Evolutionary conservation across 106 monocot species (phyloP).

Genomic region (Phalaenopsis aphrodite): DNA sequence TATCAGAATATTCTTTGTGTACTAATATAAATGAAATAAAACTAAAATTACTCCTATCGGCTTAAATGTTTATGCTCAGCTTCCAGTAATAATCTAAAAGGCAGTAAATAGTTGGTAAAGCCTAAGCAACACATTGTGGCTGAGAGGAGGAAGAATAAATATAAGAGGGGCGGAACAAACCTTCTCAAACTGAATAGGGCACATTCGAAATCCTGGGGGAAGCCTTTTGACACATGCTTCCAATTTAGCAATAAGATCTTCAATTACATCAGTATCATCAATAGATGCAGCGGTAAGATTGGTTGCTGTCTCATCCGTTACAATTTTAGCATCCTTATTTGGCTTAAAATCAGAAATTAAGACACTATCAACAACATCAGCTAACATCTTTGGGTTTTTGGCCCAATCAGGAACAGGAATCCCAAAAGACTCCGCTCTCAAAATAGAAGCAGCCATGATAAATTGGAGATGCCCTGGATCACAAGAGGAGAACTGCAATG

Average conservation of each 20-base stretch:
- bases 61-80: no score
- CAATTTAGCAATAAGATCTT: slow-evolving; percentile 12
- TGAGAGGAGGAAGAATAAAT: no score
- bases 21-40: no score
- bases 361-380: neutral
- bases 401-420: slow-evolving; percentile 13
- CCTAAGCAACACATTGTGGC: neutral
- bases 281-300: neutral
- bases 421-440: slow-evolving; percentile 4
- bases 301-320: slow-evolving; percentile 4
- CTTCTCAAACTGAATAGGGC: slow-evolving; percentile 13
- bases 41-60: no score
- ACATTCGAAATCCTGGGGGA: slow-evolving; percentile 5
- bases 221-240: neutral
- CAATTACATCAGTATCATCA: slow-evolving; percentile 10
- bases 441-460: slow-evolving; percentile 11
- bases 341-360: neutral
- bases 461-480: slow-evolving; percentile 10
- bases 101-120: neutral
- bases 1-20: no score
- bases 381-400: slow-evolving; percentile 5
- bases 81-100: no score
- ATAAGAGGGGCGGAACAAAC: neutral
- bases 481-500: slow-evolving; percentile 4
- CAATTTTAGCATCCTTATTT: slow-evolving; percentile 5